Evolutionary conservation across 768 basidiomycete genomes (phyloP).

Genomic region (Tulasnella sp.): DNA sequence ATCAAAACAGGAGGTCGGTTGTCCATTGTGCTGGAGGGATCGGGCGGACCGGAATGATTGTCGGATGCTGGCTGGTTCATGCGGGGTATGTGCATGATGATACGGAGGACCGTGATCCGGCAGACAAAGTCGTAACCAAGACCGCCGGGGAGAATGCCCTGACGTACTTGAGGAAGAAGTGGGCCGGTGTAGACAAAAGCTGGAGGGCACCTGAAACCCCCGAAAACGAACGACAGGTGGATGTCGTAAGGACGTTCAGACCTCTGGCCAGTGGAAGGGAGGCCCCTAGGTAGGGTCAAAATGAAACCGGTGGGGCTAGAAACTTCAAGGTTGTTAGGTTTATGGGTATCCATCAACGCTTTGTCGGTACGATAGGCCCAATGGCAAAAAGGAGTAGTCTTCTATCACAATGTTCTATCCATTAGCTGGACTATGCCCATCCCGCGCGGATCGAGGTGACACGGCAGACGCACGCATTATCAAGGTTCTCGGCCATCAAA

Average conservation of each 20-base stretch:
- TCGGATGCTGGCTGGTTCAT: conserved; percentile 10
- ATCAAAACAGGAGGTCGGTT: background rate
- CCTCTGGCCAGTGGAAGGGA: background rate
- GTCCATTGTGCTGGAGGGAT: conserved; percentile 11
- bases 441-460: no score
- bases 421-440: no score
- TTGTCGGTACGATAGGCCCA: no score
- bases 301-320: no score
- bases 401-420: no score
- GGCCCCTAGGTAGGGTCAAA: no score
- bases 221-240: conserved; percentile 3
- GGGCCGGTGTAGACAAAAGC: conserved; percentile 6
- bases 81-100: background rate
- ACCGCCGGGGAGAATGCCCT: background rate
- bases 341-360: no score
- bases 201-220: conserved; percentile 1
- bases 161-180: background rate
- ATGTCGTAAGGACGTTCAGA: background rate
- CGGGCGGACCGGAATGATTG: conserved; percentile 2
- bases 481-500: no score
- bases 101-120: background rate
- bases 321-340: no score
- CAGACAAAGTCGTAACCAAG: background rate
- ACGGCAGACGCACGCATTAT: no score
- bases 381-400: no score